phyloP scores from a whole-genome alignment of 306 rosid species.

The Vigna angularis region DNA sequence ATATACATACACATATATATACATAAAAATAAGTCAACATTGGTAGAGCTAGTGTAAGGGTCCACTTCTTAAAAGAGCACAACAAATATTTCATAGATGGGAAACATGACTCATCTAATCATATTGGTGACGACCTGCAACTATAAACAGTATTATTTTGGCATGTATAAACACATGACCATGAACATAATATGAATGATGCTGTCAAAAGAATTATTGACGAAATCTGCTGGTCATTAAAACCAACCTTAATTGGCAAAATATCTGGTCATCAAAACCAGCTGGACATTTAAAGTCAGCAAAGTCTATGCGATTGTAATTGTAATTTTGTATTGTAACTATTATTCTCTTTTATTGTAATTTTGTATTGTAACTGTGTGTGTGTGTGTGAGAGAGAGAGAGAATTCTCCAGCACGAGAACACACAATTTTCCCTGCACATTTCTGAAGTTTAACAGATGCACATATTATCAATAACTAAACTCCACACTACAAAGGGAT shows the following conservation, averaged over 20 bases:
- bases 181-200: constrained; percentile 27
- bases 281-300: too few species aligned
- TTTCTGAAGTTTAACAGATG: neutral
- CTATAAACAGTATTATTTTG: constrained; percentile 27
- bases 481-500: constrained; percentile 31
- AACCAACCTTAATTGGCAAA: too few species aligned
- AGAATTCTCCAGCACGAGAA: too few species aligned
- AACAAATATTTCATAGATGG: constrained; percentile 11
- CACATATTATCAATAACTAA: constrained; percentile 27
- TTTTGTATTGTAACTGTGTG: too few species aligned
- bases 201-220: too few species aligned
- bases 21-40: constrained; percentile 15
- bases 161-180: constrained; percentile 21
- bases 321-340: too few species aligned
- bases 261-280: too few species aligned
- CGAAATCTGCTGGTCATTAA: too few species aligned
- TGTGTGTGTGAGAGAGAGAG: too few species aligned
- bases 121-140: constrained; percentile 11
- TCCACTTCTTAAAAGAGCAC: constrained; percentile 11
- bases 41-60: constrained; percentile 12
- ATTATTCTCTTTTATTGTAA: too few species aligned
- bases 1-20: neutral
- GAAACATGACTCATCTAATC: constrained; percentile 13
- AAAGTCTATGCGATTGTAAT: too few species aligned
- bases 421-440: too few species aligned